Evolutionary conservation across 2,329 filamentous ascomycete species (phyloP).

Genomic region (Fusarium hostae): DNA sequence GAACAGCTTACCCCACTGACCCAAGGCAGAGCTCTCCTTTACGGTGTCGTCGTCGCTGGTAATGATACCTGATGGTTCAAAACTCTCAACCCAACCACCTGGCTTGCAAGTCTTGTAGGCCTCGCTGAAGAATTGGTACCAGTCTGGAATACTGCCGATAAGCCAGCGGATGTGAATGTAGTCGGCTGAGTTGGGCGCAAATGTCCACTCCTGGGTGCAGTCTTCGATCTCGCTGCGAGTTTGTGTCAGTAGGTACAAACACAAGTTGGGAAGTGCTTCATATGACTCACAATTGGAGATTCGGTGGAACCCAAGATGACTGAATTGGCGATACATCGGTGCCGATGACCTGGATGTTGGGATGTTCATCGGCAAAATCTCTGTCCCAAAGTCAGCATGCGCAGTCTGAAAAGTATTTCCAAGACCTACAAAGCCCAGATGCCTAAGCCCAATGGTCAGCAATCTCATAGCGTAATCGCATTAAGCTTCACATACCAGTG

Average conservation of each 20-base stretch:
- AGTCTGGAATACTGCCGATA: slow-evolving; percentile 1
- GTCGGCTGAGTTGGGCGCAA: slow-evolving; percentile 7
- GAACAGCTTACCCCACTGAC: slow-evolving; percentile 16
- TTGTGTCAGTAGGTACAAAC: background rate
- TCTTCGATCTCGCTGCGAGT: slow-evolving; percentile 4
- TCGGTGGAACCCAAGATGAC: slow-evolving; percentile 4
- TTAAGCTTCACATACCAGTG: background rate
- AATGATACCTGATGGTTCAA: slow-evolving; percentile 1
- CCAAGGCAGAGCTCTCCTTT: slow-evolving; percentile 7
- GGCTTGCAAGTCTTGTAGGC: slow-evolving; percentile 18
- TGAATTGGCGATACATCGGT: slow-evolving; percentile 21
- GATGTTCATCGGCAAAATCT: slow-evolving; percentile 11
- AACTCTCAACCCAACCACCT: slow-evolving; percentile 8
- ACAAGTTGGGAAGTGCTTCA: accelerated
- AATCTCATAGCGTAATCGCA: accelerated
- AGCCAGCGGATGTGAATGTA: slow-evolving; percentile 23
- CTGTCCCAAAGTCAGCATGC: background rate
- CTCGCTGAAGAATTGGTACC: slow-evolving; percentile 6
- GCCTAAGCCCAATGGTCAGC: background rate
- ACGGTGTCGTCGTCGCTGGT: slow-evolving; percentile 12
- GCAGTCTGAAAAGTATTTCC: accelerated
- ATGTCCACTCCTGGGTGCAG: slow-evolving; percentile 22
- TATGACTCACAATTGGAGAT: slow-evolving; percentile 1
- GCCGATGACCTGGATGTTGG: slow-evolving; percentile 5
- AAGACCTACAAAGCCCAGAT: slow-evolving; percentile 15